These are phyloP conservation scores for Candolleomyces aberdarensis DNA, from an alignment of 768 basidiomycete genomes.

Conservation along the genomic window DNA sequence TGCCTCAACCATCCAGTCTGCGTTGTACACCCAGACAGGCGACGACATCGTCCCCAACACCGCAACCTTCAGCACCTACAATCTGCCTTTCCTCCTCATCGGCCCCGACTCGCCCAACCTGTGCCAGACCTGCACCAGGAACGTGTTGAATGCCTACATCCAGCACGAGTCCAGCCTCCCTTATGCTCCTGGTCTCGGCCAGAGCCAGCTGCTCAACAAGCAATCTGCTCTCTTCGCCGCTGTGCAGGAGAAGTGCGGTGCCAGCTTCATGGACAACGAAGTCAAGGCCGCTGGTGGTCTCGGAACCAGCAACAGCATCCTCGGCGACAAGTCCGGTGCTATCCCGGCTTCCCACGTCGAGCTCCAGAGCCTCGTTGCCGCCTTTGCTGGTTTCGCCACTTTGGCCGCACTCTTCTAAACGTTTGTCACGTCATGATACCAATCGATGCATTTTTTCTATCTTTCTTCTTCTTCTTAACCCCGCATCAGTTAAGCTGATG, in stretches of 20 bases:
- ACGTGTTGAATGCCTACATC: conserved; percentile 74
- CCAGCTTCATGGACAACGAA: conserved; percentile 63
- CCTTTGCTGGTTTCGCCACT: conserved; percentile 24
- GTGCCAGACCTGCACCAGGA: conserved; percentile 82
- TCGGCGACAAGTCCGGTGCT: conserved; percentile 22
- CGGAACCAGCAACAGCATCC: conserved; percentile 23
- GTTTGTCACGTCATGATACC: conserved; percentile 16
- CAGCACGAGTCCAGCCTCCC: conserved; percentile 65
- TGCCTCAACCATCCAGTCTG: conserved; percentile 7
- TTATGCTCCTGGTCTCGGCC: conserved; percentile 71
- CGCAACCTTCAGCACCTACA: conserved; percentile 50
- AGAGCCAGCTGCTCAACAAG: conserved; percentile 60
- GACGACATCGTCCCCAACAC: conserved; percentile 50
- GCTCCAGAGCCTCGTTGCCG: conserved; percentile 19
- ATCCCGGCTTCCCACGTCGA: conserved; percentile 14
- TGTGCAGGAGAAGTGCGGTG: conserved; percentile 63
- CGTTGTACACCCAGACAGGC: conserved; percentile 25
- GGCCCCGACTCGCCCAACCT: conserved; percentile 46
- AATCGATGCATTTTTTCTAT: not conserved
- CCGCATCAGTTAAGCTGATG: not conserved
- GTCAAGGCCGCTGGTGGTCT: conserved; percentile 66
- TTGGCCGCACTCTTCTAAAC: conserved; percentile 22
- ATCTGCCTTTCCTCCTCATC: conserved; percentile 82
- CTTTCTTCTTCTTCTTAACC: not conserved
- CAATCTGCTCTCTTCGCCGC: conserved; percentile 66